Base-by-base conservation (phyloP, 345 rosid genomes). In the Eutrema japonicum region DNA sequence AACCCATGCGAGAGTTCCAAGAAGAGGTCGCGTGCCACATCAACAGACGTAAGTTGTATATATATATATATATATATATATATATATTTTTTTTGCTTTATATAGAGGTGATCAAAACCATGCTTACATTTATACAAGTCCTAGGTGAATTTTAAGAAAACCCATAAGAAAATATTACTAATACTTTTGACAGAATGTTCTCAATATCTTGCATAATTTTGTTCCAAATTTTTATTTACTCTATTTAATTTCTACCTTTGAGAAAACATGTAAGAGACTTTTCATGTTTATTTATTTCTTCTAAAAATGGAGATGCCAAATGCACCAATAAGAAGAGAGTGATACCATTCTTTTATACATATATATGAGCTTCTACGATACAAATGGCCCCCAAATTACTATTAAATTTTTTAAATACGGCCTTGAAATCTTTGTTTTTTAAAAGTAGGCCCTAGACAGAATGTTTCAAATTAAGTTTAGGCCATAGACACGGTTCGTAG, bases 21-120 rank as follows among this genome's bases (percentile, higher is more conserved):
- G 85, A 92, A 92, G 75, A 80, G 98, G 80, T 54, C 82, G n/a
- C 82, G 81, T 16, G 64, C 36, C 22, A 26, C 66, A 13, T 67
- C 74, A 63, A 51, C 10, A 35, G 86, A 84, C 40, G 93, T 92
- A 77, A 91, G 96, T 75, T 13, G 10, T 41, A 22, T 14, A 43
- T 26, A 12, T 29, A 10, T 7, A 18, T 18, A 18, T 18, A 18
- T 18, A 18, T 18, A 18, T 18, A 18, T 18, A 18, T n/a, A n/a
- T n/a, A n/a, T n/a, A n/a, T n/a, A n/a, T 10, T 29, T 7, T 10
- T 35, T 51, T 53, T 41, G 3, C 13, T 38, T 66, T 42, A 16
- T 46, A 38, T 41, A 12, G 65, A 59, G 5, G 14, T 40, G 48
- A 27, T 18, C 16, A 26, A 27, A 40, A 42, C 11, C 16, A 18